Conservation (phyloP, 2,329 filamentous ascomycete genomes). For the Aspergillus felis region DNA sequence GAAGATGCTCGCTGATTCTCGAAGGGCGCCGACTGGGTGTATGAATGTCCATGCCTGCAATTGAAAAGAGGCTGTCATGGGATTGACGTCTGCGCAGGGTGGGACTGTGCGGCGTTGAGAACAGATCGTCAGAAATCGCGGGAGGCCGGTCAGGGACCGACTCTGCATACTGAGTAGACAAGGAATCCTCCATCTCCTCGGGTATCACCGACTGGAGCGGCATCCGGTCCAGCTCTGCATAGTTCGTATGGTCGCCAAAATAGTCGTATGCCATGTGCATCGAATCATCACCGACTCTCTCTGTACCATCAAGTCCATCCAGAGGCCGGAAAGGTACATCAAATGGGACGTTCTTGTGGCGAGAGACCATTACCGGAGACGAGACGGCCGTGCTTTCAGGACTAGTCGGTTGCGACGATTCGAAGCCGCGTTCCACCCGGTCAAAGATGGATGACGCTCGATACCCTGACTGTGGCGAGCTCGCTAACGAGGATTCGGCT, state of each 20-base stretch:
- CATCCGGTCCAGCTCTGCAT: conserved; percentile 14
- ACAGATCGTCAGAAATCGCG: conserved; percentile 17
- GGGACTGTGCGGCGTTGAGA: conserved; percentile 29
- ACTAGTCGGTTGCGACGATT: conserved; percentile 72
- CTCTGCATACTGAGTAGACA: conserved; percentile 13
- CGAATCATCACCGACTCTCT: conserved; percentile 7
- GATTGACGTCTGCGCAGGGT: conserved; percentile 65
- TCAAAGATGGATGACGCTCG: conserved; percentile 77
- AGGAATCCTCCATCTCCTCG: conserved; percentile 36
- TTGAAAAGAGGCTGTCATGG: conserved; percentile 84
- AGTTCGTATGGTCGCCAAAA: conserved; percentile 18
- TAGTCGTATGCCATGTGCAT: conserved; percentile 10
- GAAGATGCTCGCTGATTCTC: conserved; percentile 59
- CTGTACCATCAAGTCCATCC: conserved; percentile 14
- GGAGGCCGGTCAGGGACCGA: conserved; percentile 10
- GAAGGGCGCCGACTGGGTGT: conserved; percentile 71
- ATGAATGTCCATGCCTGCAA: conserved; percentile 85
- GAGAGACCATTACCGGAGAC: conserved; percentile 62
- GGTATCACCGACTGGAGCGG: conserved; percentile 33
- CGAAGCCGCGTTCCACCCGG: conserved; percentile 57
- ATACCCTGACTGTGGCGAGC: conserved; percentile 73
- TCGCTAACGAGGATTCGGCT: conserved; percentile 62
- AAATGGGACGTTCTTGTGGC: conserved; percentile 56
- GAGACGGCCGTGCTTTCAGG: conserved; percentile 68
- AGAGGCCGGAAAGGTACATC: conserved; percentile 49